These are phyloP conservation scores for Annulohypoxylon maeteangense DNA, from an alignment of 495 filamentous ascomycete genomes.

Conservation along the genomic window DNA sequence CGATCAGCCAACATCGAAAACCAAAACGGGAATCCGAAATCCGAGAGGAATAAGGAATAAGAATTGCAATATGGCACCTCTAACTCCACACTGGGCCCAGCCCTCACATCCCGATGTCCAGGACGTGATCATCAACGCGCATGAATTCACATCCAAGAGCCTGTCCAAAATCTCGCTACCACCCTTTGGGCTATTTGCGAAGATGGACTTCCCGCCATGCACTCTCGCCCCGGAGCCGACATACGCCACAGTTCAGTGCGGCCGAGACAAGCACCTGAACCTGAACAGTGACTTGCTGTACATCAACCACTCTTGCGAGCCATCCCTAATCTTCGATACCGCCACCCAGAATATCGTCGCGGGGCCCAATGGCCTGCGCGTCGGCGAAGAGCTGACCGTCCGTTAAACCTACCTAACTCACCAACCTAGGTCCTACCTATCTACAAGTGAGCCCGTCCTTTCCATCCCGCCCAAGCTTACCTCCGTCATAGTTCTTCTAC, in stretches of 20 bases:
- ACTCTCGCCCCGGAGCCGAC: slow-evolving; percentile 63
- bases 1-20: slow-evolving; percentile 3
- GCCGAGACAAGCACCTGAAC: slow-evolving; percentile 70
- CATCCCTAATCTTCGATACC: slow-evolving; percentile 77
- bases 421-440: background rate
- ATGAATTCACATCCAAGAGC: slow-evolving; percentile 69
- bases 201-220: slow-evolving; percentile 64
- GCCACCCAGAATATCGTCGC: slow-evolving; percentile 69
- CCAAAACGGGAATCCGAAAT: slow-evolving; percentile 18
- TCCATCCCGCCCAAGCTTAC: slow-evolving; percentile 34
- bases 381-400: slow-evolving; percentile 71
- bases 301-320: slow-evolving; percentile 79
- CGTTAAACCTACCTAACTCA: slow-evolving; percentile 33
- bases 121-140: slow-evolving; percentile 60
- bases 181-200: slow-evolving; percentile 69
- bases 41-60: slow-evolving; percentile 7
- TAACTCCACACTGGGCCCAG: slow-evolving; percentile 62
- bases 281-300: slow-evolving; percentile 80
- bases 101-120: slow-evolving; percentile 64
- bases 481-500: slow-evolving; percentile 70
- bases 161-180: slow-evolving; percentile 69
- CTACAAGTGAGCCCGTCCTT: slow-evolving; percentile 28
- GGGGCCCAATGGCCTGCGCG: slow-evolving; percentile 63
- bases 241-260: slow-evolving; percentile 76
- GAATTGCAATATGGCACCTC: slow-evolving; percentile 54